Conservation (phyloP, 2,329 filamentous ascomycete genomes). For the Diaporthe aspalathi region DNA sequence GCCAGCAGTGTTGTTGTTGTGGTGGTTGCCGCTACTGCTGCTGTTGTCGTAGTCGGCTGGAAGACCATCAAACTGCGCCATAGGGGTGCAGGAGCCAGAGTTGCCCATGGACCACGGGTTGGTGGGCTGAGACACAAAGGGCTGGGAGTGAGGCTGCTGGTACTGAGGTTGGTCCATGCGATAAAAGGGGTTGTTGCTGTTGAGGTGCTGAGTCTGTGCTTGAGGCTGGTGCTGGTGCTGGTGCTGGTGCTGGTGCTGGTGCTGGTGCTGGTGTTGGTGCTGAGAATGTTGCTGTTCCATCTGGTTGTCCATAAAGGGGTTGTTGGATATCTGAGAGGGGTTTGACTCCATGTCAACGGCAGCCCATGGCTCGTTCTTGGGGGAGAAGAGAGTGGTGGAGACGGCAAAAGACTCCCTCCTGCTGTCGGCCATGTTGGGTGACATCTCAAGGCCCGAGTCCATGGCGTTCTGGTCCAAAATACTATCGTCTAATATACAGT, state of each 20-base stretch:
- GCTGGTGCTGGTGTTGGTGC: slow-evolving; percentile 45
- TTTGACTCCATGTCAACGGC: slow-evolving; percentile 69
- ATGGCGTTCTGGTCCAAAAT: slow-evolving; percentile 69
- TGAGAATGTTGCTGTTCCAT: slow-evolving; percentile 50
- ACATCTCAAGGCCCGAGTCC: slow-evolving; percentile 73
- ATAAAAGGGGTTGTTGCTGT: slow-evolving; percentile 75
- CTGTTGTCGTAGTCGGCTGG: slow-evolving; percentile 65
- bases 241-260: slow-evolving; percentile 38
- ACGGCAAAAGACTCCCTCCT: slow-evolving; percentile 73
- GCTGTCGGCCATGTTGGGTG: slow-evolving; percentile 71
- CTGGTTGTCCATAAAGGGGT: slow-evolving; percentile 65
- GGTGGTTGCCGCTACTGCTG: slow-evolving; percentile 40
- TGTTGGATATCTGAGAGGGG: slow-evolving; percentile 67
- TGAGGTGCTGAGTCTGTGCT: slow-evolving; percentile 39
- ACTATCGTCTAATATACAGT: slow-evolving; percentile 69
- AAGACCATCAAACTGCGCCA: slow-evolving; percentile 75
- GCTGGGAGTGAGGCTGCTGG: slow-evolving; percentile 49
- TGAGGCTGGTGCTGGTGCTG: slow-evolving; percentile 25
- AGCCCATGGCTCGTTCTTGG: slow-evolving; percentile 73
- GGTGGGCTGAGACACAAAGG: slow-evolving; percentile 53
- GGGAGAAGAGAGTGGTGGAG: slow-evolving; percentile 69
- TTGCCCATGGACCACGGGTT: slow-evolving; percentile 73
- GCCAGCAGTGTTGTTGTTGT: slow-evolving; percentile 50
- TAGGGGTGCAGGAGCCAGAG: slow-evolving; percentile 79
- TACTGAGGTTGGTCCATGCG: slow-evolving; percentile 66